Conservation (phyloP, 2,329 filamentous ascomycete genomes). For the Nigrospora osmanthi region DNA sequence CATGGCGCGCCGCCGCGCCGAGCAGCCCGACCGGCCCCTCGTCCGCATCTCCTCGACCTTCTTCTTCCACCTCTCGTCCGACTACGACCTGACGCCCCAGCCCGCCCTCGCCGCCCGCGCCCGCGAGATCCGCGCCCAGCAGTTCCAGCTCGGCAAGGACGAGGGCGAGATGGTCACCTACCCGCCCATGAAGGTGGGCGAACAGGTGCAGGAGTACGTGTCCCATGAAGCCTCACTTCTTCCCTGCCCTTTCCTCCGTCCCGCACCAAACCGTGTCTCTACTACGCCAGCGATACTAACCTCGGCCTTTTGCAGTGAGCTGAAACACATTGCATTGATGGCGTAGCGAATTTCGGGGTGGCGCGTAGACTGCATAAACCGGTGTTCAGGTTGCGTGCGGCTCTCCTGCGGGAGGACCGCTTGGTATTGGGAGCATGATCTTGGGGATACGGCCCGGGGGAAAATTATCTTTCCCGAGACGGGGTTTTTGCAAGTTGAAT, state of each 20-base stretch:
- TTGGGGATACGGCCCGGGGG: no score
- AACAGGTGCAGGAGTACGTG: conserved; percentile 48
- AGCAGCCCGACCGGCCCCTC: conserved; percentile 40
- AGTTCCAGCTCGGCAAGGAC: conserved; percentile 40
- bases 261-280: no score
- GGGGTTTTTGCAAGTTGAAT: no score
- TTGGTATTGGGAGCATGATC: no score
- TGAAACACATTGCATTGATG: conserved; percentile 3
- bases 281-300: neutral
- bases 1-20: conserved; percentile 31
- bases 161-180: conserved; percentile 45
- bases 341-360: neutral
- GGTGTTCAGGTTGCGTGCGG: neutral
- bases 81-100: conserved; percentile 46
- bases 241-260: no score
- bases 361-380: neutral
- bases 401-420: no score
- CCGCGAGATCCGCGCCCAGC: conserved; percentile 32
- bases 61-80: conserved; percentile 53
- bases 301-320: neutral
- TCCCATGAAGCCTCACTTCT: no score
- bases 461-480: no score
- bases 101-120: conserved; percentile 38
- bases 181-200: conserved; percentile 47
- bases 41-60: conserved; percentile 52